These are phyloP conservation scores for Fusarium piperis DNA, from an alignment of 2,329 filamentous ascomycete species.

Conservation along the genomic window DNA sequence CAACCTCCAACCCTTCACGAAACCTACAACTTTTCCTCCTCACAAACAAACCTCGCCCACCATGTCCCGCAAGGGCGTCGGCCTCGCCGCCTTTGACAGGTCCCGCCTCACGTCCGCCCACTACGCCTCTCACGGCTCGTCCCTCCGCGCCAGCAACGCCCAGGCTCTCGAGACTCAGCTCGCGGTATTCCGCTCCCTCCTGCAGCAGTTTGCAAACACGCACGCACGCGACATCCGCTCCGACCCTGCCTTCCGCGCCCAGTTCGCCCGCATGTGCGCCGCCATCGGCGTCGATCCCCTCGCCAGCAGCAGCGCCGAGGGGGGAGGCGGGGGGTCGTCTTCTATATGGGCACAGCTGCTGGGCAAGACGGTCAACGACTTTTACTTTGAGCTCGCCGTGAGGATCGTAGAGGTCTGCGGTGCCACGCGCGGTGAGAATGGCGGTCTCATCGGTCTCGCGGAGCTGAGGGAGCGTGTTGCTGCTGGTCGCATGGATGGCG, in stretches of 20 bases:
- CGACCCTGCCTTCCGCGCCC: conserved; percentile 92
- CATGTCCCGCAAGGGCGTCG: conserved; percentile 84
- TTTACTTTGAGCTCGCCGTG: conserved; percentile 98
- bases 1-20: neutral
- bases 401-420: conserved; percentile 93
- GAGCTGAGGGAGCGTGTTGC: conserved; percentile 83
- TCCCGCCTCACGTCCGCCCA: conserved; percentile 85
- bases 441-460: conserved; percentile 84
- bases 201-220: conserved; percentile 94
- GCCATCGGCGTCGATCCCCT: conserved; percentile 96
- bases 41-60: neutral
- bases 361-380: conserved; percentile 93
- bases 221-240: conserved; percentile 97
- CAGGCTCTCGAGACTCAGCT: conserved; percentile 91
- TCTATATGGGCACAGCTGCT: conserved; percentile 94
- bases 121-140: conserved; percentile 89
- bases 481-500: conserved; percentile 77
- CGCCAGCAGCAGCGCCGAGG: conserved; percentile 60
- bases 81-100: conserved; percentile 89
- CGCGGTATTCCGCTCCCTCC: conserved; percentile 91
- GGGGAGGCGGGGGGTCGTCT: conserved; percentile 58
- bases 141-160: conserved; percentile 84
- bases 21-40: neutral
- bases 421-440: conserved; percentile 87
- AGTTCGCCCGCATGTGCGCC: conserved; percentile 98